A percentile compares a stretch with the other conserved stretches of the same genome.
Conservation (phyloP, 352 stramenopile genomes). For the Pythium brachiatum region DNA sequence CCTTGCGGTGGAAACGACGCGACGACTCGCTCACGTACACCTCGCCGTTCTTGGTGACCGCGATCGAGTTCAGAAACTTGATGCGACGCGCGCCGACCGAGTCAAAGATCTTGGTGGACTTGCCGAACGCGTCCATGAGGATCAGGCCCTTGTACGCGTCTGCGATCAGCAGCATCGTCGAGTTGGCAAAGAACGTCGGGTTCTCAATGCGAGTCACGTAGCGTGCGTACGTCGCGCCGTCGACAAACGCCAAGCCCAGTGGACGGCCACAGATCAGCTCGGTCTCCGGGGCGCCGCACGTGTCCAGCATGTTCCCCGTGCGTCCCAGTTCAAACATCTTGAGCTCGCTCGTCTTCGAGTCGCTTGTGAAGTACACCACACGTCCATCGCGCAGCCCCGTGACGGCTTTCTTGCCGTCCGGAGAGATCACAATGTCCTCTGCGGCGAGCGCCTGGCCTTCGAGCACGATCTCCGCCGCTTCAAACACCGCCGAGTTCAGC, state of each 20-base stretch:
- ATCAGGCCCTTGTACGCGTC: constrained; percentile 61
- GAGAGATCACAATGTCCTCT: constrained; percentile 34
- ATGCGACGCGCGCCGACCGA: constrained; percentile 33
- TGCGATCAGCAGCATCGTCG: constrained; percentile 58
- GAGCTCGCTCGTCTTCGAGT: constrained; percentile 16
- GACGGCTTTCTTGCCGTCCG: constrained; percentile 27
- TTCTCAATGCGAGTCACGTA: constrained; percentile 45
- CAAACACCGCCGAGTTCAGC: constrained; percentile 23
- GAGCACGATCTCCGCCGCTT: constrained; percentile 35
- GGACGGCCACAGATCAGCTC: constrained; percentile 50
- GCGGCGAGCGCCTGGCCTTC: constrained; percentile 34
- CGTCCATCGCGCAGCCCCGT: constrained; percentile 53
- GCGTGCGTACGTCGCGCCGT: constrained; percentile 34
- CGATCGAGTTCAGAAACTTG: constrained; percentile 52
- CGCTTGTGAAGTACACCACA: constrained; percentile 38
- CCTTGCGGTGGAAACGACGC: constrained; percentile 43
- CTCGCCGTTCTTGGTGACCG: constrained; percentile 37
- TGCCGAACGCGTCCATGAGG: constrained; percentile 51
- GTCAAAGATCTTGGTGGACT: constrained; percentile 54
- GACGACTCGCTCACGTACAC: constrained; percentile 65
- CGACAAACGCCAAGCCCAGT: constrained; percentile 45
- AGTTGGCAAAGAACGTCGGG: constrained; percentile 36
- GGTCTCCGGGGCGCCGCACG: constrained; percentile 32
- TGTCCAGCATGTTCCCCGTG: constrained; percentile 34
- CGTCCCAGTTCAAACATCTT: constrained; percentile 47